phyloP scores from a whole-genome alignment of 768 basidiomycete species.

The Erythrobasidium yunnanense region DNA sequence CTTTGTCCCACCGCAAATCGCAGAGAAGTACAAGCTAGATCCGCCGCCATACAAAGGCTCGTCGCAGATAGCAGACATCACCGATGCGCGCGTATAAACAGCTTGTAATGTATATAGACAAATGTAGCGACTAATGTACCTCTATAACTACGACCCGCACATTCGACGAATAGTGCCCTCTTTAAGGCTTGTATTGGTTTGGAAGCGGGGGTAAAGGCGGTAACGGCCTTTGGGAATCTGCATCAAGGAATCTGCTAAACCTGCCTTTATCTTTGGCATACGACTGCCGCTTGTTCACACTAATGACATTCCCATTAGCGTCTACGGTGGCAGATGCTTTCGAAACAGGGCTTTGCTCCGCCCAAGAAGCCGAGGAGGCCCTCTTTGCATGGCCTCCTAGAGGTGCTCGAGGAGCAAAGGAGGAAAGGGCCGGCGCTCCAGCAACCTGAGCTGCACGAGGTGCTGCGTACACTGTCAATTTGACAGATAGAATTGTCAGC shows the following conservation, averaged over 20 bases:
- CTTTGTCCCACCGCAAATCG: conserved; percentile 80
- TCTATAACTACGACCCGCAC: no score
- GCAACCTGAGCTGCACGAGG: not conserved
- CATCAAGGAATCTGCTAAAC: no score
- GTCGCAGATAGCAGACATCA: conserved; percentile 77
- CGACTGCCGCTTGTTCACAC: no score
- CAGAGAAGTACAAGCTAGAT: conserved; percentile 64
- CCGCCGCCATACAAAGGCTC: conserved; percentile 68
- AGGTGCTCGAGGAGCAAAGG: not conserved
- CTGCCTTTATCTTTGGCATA: no score
- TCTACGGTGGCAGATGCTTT: conserved; percentile 1
- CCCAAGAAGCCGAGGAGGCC: not conserved
- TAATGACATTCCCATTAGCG: not conserved
- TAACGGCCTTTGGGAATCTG: no score
- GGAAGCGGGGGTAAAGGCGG: no score
- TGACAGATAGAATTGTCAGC: no score
- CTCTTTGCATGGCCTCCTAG: not conserved
- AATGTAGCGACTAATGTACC: not conserved
- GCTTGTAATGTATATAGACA: not conserved
- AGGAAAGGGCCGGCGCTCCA: not conserved
- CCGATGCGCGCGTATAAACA: not conserved
- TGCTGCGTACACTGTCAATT: conserved; percentile 1
- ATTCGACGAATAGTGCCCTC: no score
- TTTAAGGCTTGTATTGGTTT: no score
- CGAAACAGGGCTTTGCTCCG: not conserved